Conservation (phyloP, 176 grass and related monocot genomes). For the Cocos nucifera region DNA sequence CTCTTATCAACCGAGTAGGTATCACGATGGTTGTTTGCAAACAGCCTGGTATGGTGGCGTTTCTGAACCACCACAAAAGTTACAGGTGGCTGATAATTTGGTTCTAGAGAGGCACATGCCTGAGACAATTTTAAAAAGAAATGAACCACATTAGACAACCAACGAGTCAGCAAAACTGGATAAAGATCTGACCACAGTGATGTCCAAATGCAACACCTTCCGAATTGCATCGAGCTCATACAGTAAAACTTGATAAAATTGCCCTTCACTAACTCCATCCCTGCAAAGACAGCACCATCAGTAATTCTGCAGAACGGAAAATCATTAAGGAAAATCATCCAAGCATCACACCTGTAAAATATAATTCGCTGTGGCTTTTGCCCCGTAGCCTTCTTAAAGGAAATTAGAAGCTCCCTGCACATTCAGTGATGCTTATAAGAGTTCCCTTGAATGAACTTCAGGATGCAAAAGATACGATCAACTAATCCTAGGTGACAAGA, state of each 20-base stretch:
- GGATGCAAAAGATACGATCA: background rate
- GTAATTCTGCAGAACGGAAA: background rate
- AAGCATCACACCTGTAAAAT: constrained; percentile 62
- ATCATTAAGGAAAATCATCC: background rate
- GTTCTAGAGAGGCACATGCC: constrained; percentile 76
- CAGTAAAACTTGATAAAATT: constrained; percentile 86
- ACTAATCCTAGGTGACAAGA: background rate
- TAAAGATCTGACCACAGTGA: background rate
- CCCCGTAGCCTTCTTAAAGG: constrained; percentile 70
- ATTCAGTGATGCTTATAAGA: background rate
- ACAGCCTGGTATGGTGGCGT: constrained; percentile 84
- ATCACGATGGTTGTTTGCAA: constrained; percentile 76
- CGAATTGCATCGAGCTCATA: constrained; percentile 79
- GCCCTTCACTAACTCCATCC: constrained; percentile 88
- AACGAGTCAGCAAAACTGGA: no score
- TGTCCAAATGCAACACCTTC: constrained; percentile 29
- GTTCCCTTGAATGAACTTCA: background rate
- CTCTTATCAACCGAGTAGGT: constrained; percentile 42
- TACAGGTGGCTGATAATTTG: constrained; percentile 67
- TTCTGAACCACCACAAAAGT: constrained; percentile 93
- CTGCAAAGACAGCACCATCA: constrained; percentile 21
- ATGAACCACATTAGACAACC: background rate
- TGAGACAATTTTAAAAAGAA: constrained; percentile 21
- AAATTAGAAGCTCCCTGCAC: constrained; percentile 82
- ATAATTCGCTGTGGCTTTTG: constrained; percentile 62